phyloP scores from a whole-genome alignment of 2,329 filamentous ascomycete species.

The Alternaria gansuensis region DNA sequence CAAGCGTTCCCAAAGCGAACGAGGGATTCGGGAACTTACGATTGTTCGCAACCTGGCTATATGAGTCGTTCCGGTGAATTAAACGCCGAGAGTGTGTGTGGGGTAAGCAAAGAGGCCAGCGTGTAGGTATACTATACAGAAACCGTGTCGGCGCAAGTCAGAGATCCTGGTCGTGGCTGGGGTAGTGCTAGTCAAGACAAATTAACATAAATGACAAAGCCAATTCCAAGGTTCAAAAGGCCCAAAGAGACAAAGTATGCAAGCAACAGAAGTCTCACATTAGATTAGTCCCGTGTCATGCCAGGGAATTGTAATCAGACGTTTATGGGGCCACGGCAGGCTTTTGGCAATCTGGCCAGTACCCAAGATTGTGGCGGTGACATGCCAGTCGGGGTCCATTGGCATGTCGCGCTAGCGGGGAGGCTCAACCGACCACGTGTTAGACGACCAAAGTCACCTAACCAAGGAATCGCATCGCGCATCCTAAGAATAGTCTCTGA shows the following conservation, averaged over 20 bases:
- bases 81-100: slow-evolving; percentile 35
- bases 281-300: slow-evolving; percentile 28
- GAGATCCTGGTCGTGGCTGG: slow-evolving; percentile 34
- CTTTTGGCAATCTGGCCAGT: slow-evolving; percentile 47
- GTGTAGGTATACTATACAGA: slow-evolving; percentile 45
- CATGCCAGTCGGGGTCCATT: slow-evolving; percentile 22
- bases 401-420: slow-evolving; percentile 18
- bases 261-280: slow-evolving; percentile 28
- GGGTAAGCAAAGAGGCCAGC: slow-evolving; percentile 51
- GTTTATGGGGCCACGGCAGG: slow-evolving; percentile 40
- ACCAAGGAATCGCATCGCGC: background rate
- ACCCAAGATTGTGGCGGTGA: slow-evolving; percentile 33
- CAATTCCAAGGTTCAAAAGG: slow-evolving; percentile 22
- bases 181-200: slow-evolving; percentile 18
- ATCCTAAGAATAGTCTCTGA: slow-evolving; percentile 5
- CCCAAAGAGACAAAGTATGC: slow-evolving; percentile 24
- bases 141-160: slow-evolving; percentile 33
- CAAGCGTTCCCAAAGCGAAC: slow-evolving; percentile 27
- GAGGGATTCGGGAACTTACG: slow-evolving; percentile 32
- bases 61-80: slow-evolving; percentile 32
- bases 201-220: slow-evolving; percentile 35
- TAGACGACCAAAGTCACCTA: too few species aligned
- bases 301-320: slow-evolving; percentile 44
- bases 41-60: slow-evolving; percentile 27
- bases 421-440: slow-evolving; percentile 22